Base-by-base conservation (phyloP, 1,284 basidiomycete species). In the Cutaneotrichosporon cyanovorans region DNA sequence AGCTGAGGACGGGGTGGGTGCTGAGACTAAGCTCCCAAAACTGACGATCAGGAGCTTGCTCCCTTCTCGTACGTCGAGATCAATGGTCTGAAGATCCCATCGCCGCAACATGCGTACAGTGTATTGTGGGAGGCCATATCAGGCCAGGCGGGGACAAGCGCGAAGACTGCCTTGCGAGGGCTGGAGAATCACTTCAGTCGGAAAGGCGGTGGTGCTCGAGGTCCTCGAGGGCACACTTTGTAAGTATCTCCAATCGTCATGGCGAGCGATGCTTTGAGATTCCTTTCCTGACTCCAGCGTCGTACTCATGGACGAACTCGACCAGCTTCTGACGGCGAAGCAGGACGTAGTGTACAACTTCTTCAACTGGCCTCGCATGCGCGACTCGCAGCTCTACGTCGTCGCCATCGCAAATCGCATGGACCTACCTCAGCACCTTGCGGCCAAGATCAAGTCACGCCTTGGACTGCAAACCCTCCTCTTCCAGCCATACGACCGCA, bases 341-440 rank as follows among this genome's bases (percentile, higher is more conserved):
- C 93, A 98, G 71, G 92, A 97, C 58, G 93, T 98, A 2, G 87
- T 98, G 34, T 98, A 98, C 74, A 97, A 97, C 68, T 93, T 98
- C 72, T 98, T 98, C 78, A 97, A 97, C 68, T 98, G 95, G 93
- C 95, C 93, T 1, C 92, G 89, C 10, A 76, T 93, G 48, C 78
- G 80, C 0, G 82, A 82, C 14, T 88, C 86, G 45, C 85, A 86
- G 62, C 78, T 99, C 14, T 83, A 97, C 42, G 93, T 99, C 2
- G 80, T 99, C 45, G 95, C 95, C 0, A 91, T 99, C 1, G 95
- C 95, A 11, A 98, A 98, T 67, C 92, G 93, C 21, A 95, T 97
- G 87, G 93, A 98, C 65, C 76, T 98, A 44, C 95, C 95, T 0
- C 93, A 98, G 69, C 79, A 93, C 21, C 84, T 99, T 78, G 85